These are phyloP conservation scores for Coniophora puteana DNA, from an alignment of 1,284 basidiomycete genomes.

Conservation along the genomic window DNA sequence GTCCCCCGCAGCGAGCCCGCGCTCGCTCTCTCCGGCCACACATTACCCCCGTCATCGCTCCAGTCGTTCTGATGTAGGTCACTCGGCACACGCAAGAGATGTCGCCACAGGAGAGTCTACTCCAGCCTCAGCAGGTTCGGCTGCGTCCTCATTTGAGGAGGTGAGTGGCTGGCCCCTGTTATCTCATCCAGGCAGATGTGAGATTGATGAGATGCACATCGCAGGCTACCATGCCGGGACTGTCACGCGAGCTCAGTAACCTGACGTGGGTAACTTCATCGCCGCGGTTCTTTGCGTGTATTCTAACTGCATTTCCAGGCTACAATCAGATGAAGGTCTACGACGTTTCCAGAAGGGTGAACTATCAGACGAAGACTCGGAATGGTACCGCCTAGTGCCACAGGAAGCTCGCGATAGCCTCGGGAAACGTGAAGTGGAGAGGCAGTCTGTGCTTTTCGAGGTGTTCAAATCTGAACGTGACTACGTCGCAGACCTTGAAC, in stretches of 20 bases:
- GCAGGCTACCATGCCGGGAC: slow-evolving; percentile 26
- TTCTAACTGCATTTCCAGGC: slow-evolving; percentile 26
- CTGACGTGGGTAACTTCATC: slow-evolving; percentile 46
- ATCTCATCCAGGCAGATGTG: slow-evolving; percentile 13
- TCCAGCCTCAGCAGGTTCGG: slow-evolving; percentile 12
- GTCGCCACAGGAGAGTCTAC: slow-evolving; percentile 19
- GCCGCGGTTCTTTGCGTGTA: slow-evolving; percentile 15
- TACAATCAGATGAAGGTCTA: slow-evolving; percentile 63
- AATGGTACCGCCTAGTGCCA: slow-evolving; percentile 78
- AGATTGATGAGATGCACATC: no score
- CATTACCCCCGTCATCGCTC: slow-evolving; percentile 45
- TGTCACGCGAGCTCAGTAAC: slow-evolving; percentile 49
- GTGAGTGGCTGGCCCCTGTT: slow-evolving; percentile 15
- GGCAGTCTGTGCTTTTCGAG: slow-evolving; percentile 82
- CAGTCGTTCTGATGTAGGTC: slow-evolving; percentile 26
- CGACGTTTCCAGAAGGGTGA: slow-evolving; percentile 60
- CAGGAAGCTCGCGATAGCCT: slow-evolving; percentile 61
- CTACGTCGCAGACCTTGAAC: slow-evolving; percentile 71
- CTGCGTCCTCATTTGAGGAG: slow-evolving; percentile 21
- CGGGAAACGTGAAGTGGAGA: slow-evolving; percentile 67
- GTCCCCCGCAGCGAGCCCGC: no score
- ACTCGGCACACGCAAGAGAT: slow-evolving; percentile 7
- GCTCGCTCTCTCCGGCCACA: slow-evolving; percentile 14
- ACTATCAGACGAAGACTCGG: slow-evolving; percentile 58
- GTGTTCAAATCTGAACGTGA: slow-evolving; percentile 78